Percentiles rank a stretch among this genome's conserved stretches.
phyloP scores from a whole-genome alignment of 352 stramenopile species.

The Phytophthora sansomeana region DNA sequence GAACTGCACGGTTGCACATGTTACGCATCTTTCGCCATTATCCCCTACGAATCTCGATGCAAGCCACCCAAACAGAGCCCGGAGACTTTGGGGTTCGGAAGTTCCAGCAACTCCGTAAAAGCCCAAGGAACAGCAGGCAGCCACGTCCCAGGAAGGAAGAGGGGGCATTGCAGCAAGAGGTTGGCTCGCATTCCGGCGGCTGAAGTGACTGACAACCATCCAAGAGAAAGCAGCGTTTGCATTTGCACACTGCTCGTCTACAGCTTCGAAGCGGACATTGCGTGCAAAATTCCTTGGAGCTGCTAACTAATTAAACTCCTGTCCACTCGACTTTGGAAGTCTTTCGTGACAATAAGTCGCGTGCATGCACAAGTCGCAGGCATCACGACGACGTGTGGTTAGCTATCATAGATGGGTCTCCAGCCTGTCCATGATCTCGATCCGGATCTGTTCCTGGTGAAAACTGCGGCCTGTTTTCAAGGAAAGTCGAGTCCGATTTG shows the following conservation, averaged over 20 bases:
- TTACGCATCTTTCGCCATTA: slow-evolving; percentile 35
- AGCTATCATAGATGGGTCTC: slow-evolving; percentile 6
- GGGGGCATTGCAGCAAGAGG: slow-evolving; percentile 20
- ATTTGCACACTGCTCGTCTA: not conserved
- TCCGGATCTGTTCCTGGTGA: slow-evolving; percentile 31
- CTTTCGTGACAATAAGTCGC: not conserved
- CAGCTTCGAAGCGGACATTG: not conserved
- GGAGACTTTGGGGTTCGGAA: slow-evolving; percentile 23
- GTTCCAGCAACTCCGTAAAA: slow-evolving; percentile 39
- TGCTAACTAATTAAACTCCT: not conserved
- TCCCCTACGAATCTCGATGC: slow-evolving; percentile 26
- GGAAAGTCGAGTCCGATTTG: slow-evolving; percentile 26
- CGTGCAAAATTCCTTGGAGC: not conserved
- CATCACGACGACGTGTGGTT: slow-evolving; percentile 11
- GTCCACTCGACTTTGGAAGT: too few relatives aligned
- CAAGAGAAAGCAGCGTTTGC: not conserved
- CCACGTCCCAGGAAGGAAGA: slow-evolving; percentile 31
- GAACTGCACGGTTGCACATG: slow-evolving; percentile 37
- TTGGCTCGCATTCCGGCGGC: slow-evolving; percentile 8
- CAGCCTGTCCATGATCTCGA: slow-evolving; percentile 26
- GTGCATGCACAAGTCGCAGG: slow-evolving; percentile 6
- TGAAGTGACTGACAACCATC: slow-evolving; percentile 13
- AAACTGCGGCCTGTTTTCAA: slow-evolving; percentile 31
- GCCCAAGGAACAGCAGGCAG: slow-evolving; percentile 35
- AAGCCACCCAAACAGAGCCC: slow-evolving; percentile 8